Conservation (phyloP, 495 filamentous ascomycete genomes). For the Podospora pseudoanserina region DNA sequence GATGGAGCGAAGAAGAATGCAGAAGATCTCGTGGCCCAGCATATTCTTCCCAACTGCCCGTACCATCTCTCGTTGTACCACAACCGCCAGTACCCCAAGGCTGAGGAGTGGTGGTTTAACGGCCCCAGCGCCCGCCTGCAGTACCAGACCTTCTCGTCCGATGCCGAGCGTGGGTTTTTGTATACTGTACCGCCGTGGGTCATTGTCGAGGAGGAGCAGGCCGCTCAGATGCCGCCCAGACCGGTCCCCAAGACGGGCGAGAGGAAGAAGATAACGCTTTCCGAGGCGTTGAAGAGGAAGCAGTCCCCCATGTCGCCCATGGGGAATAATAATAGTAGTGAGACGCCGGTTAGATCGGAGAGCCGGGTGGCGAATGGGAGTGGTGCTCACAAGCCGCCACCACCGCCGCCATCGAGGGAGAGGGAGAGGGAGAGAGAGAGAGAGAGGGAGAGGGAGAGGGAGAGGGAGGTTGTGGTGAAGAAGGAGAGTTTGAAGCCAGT, state of each 20-base stretch:
- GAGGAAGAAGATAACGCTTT: slow-evolving; percentile 48
- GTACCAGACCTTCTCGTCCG: slow-evolving; percentile 45
- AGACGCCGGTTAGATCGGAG: slow-evolving; percentile 22
- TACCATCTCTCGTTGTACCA: slow-evolving; percentile 43
- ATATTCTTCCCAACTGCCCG: slow-evolving; percentile 41
- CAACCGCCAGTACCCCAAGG: slow-evolving; percentile 34
- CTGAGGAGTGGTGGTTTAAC: slow-evolving; percentile 39
- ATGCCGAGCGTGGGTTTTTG: slow-evolving; percentile 46
- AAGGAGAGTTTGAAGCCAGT: slow-evolving; percentile 21
- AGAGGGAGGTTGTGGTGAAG: slow-evolving; percentile 9
- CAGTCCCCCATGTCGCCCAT: slow-evolving; percentile 38
- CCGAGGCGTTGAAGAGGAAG: slow-evolving; percentile 46
- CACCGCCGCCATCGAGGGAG: slow-evolving; percentile 2
- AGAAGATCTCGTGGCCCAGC: slow-evolving; percentile 38
- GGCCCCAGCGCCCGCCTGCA: slow-evolving; percentile 37
- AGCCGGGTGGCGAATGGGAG: slow-evolving; percentile 21
- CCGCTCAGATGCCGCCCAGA: slow-evolving; percentile 22
- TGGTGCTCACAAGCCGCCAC: slow-evolving; percentile 11
- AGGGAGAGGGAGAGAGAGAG: slow-evolving; percentile 3
- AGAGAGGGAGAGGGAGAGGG: background rate
- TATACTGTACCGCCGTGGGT: slow-evolving; percentile 43
- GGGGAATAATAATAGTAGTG: slow-evolving; percentile 24
- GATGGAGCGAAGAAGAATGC: slow-evolving; percentile 48
- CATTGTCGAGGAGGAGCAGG: slow-evolving; percentile 36
- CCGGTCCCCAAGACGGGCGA: slow-evolving; percentile 32